Base-by-base conservation (phyloP, 2,329 filamentous ascomycete species). In the Epichloe hybrida region DNA sequence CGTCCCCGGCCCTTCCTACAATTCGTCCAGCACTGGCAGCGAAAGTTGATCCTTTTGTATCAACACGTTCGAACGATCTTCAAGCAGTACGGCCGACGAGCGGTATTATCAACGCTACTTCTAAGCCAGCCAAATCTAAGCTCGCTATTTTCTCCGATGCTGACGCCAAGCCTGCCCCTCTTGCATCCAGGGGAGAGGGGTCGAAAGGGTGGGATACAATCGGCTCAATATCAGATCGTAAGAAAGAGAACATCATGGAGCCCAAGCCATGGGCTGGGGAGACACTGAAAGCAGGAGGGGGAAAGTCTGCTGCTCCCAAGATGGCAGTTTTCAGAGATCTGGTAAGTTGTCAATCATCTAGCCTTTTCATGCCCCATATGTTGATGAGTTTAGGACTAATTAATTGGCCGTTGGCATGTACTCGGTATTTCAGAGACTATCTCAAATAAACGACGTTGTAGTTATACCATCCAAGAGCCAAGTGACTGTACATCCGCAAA, bases 371-470 rank as follows among this genome's bases (percentile, higher is more conserved):
- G 69, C 64, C 73, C 73, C 77, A 76, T 67, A 75, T 88, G 80
- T 93, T 93, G 88, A 93, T 89, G 76, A 82, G 78, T 75, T 79
- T 80, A 96, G 90, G 89, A 95, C 90, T 96, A 95, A 96, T 91
- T 68, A 77, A 80, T 76, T 63, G 60, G 57, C 60, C 62, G 59
- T 63, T 64, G 66, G 58, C 68, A 62, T 70, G 64, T 69, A 50
- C 63, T 66, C 52, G 73, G 58, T 67, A 66, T 51, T 61, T 63
- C 73, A 83, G 79, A 78, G 73, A 68, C 70, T 75, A 62, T 69
- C 74, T 62, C 77, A 78, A 70, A 75, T 81, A 71, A 72, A 80
- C 70, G 78, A 78, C 69, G 77, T 81, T 70, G 71, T 83, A 70
- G 75, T 85, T 77, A 69, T 84, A 72, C 77, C 85, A 71, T 76